A percentile compares a stretch with the other conserved stretches of the same genome.
Evolutionary conservation across 2,329 filamentous ascomycete species (phyloP).

Genomic region (Simplicillium sp.): DNA sequence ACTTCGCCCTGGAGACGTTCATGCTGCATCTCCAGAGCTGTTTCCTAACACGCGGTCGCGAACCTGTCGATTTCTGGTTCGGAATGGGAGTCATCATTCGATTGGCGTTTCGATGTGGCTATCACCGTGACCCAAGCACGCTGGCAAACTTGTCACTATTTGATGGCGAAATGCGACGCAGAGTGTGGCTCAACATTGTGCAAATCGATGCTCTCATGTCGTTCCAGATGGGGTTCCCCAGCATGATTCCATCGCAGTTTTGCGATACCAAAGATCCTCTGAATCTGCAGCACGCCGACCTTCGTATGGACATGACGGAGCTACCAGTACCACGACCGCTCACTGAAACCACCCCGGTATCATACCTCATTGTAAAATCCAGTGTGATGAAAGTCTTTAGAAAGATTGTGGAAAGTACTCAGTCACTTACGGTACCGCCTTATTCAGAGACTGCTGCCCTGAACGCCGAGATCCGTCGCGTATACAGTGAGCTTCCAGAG

Average conservation of each 20-base stretch:
- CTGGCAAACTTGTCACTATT: constrained; percentile 29
- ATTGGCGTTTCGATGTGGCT: constrained; percentile 36
- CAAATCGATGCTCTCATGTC: constrained; percentile 35
- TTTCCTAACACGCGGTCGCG: constrained; percentile 14
- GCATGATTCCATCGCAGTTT: constrained; percentile 25
- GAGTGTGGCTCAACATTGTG: constrained; percentile 32
- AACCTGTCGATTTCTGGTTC: constrained; percentile 31
- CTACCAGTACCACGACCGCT: constrained; percentile 10
- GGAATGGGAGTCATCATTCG: constrained; percentile 31
- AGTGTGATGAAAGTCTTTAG: constrained; percentile 12
- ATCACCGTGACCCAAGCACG: constrained; percentile 33
- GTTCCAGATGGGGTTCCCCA: constrained; percentile 36
- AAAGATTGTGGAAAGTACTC: constrained; percentile 1
- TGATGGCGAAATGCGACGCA: constrained; percentile 37
- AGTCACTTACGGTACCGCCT: no score
- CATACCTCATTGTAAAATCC: constrained; percentile 19
- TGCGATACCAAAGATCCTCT: constrained; percentile 12
- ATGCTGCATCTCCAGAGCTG: constrained; percentile 29
- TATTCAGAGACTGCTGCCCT: no score
- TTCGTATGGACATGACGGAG: constrained; percentile 4
- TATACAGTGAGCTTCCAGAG: no score
- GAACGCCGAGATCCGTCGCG: no score
- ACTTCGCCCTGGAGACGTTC: constrained; percentile 33
- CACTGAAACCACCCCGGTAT: constrained; percentile 10
- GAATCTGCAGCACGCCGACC: constrained; percentile 12